phyloP scores from a whole-genome alignment of 2,329 filamentous ascomycete genomes.

The Annulohypoxylon truncatum region DNA sequence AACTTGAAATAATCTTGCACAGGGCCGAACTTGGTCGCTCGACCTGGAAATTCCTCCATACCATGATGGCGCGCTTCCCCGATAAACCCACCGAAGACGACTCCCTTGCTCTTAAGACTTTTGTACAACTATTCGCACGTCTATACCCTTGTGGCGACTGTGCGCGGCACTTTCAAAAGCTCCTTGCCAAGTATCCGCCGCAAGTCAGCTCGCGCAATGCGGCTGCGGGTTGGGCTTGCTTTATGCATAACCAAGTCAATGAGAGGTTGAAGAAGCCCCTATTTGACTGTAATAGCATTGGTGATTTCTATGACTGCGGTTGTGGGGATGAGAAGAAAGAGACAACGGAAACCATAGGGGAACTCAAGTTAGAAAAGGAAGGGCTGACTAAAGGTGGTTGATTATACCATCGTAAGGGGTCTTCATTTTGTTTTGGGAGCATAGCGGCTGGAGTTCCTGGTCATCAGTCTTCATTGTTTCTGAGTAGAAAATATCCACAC shows the following conservation, averaged over 20 bases:
- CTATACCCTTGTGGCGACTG: conserved; percentile 78
- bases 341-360: conserved; percentile 42
- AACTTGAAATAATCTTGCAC: conserved; percentile 10
- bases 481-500: conserved; percentile 3
- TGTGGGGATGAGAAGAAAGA: conserved; percentile 72
- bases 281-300: conserved; percentile 75
- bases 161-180: conserved; percentile 72
- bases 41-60: conserved; percentile 77
- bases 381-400: conserved; percentile 37
- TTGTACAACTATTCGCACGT: conserved; percentile 74
- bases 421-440: conserved; percentile 8
- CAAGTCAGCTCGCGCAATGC: conserved; percentile 72
- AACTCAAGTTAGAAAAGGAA: conserved; percentile 48
- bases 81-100: conserved; percentile 73
- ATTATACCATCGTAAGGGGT: conserved; percentile 15
- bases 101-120: conserved; percentile 70
- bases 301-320: conserved; percentile 78
- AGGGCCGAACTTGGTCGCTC: conserved; percentile 74
- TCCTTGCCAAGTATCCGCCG: conserved; percentile 72
- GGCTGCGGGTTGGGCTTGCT: conserved; percentile 75
- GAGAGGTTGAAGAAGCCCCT: conserved; percentile 68
- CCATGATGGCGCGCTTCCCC: conserved; percentile 76
- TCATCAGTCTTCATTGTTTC: conserved; percentile 3
- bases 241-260: conserved; percentile 76
- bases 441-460: conserved; percentile 32